Percentiles rank a stretch among this genome's conserved stretches.
Conservation (phyloP, 345 rosid genomes). For the Eucalyptus brandiana region DNA sequence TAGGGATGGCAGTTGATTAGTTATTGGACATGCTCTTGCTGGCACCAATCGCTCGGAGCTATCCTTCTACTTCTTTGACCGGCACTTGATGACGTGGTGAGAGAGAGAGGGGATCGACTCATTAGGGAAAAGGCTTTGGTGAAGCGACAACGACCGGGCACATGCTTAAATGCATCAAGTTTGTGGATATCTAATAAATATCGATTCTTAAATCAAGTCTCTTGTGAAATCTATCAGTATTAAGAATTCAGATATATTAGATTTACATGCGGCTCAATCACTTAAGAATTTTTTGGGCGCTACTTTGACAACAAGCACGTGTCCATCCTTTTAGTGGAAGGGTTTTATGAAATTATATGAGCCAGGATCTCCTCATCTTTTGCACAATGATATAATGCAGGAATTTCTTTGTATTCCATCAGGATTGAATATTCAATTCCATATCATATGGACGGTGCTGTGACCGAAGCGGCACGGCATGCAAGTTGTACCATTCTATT, state of each 20-base stretch:
- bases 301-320: neutral
- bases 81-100: neutral
- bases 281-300: neutral
- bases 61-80: neutral
- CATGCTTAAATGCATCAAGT: neutral
- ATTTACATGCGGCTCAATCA: neutral
- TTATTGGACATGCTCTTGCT: neutral
- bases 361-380: neutral
- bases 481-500: neutral
- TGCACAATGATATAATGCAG: neutral
- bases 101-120: neutral
- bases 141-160: neutral
- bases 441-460: neutral
- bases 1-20: neutral
- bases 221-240: neutral
- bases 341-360: neutral
- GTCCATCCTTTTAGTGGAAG: neutral
- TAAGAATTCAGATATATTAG: neutral
- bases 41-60: neutral
- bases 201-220: neutral
- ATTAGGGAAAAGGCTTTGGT: neutral
- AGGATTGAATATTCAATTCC: neutral
- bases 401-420: neutral
- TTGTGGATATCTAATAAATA: neutral
- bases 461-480: neutral